phyloP scores from a whole-genome alignment of 2,329 filamentous ascomycete genomes.

The Aspergillus bombycis region DNA sequence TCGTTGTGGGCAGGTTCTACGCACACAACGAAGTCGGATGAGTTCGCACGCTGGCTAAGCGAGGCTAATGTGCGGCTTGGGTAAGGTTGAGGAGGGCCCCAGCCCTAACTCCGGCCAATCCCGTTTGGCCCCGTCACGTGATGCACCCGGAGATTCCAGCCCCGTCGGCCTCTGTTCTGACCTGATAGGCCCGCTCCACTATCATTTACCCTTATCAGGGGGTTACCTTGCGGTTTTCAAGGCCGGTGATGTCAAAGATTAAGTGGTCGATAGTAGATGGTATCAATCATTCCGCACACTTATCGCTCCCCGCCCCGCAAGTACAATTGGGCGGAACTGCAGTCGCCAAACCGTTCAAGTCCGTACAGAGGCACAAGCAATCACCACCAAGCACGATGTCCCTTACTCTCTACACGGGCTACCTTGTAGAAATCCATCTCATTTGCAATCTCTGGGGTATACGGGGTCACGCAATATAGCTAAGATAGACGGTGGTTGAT shows the following conservation, averaged over 20 bases:
- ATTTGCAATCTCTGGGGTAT: background rate
- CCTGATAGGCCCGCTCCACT: constrained; percentile 5
- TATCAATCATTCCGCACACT: constrained; percentile 10
- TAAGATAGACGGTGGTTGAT: background rate
- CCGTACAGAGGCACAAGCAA: background rate
- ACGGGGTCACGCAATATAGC: background rate
- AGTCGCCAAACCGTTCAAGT: background rate
- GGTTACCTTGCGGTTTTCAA: background rate
- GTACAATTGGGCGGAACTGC: background rate
- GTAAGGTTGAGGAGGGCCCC: constrained; percentile 35
- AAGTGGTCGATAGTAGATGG: background rate
- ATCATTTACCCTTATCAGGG: constrained; percentile 2
- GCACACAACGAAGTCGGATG: constrained; percentile 48
- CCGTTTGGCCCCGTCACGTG: constrained; percentile 30
- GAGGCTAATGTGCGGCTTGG: constrained; percentile 41
- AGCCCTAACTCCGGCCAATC: constrained; percentile 44
- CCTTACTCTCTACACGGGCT: background rate
- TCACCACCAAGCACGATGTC: background rate
- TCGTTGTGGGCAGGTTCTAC: constrained; percentile 49
- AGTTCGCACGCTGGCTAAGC: constrained; percentile 45
- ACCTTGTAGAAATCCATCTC: background rate
- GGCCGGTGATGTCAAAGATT: constrained; percentile 4
- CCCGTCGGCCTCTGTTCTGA: background rate
- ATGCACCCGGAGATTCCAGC: background rate
- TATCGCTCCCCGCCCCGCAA: background rate